Conservation (phyloP, 352 stramenopile species). For the Halophytophthora polymorphica region DNA sequence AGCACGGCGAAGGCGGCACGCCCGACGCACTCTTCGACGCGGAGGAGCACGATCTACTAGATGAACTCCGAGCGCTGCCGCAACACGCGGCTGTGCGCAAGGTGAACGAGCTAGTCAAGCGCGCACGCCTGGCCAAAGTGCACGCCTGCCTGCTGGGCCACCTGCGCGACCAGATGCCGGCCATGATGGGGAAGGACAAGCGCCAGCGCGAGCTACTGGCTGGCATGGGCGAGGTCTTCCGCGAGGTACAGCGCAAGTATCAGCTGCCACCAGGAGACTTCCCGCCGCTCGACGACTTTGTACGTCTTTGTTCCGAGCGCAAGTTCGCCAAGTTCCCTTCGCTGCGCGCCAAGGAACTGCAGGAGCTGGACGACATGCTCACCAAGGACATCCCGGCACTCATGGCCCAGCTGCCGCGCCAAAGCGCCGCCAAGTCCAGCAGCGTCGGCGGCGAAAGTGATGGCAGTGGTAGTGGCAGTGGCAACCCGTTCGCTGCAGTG, state of each 20-base stretch:
- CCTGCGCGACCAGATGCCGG: slow-evolving; percentile 95
- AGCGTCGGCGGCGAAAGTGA: slow-evolving; percentile 7
- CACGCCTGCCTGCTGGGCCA: slow-evolving; percentile 98
- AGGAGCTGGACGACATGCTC: slow-evolving; percentile 98
- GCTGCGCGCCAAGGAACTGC: slow-evolving; percentile 93
- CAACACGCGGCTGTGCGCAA: slow-evolving; percentile 95
- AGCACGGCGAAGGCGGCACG: slow-evolving; percentile 70
- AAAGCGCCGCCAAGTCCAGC: slow-evolving; percentile 14
- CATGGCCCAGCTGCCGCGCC: slow-evolving; percentile 74
- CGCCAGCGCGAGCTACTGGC: slow-evolving; percentile 95
- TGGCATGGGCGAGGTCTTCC: slow-evolving; percentile 94
- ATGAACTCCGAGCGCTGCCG: slow-evolving; percentile 93
- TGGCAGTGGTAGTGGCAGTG: slow-evolving; percentile 5
- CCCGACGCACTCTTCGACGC: slow-evolving; percentile 91
- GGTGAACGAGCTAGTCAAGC: slow-evolving; percentile 95
- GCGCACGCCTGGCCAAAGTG: slow-evolving; percentile 93
- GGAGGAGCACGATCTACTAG: slow-evolving; percentile 97
- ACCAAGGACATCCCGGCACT: slow-evolving; percentile 95
- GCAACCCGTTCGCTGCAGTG: slow-evolving; percentile 24
- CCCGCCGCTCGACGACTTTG: slow-evolving; percentile 90
- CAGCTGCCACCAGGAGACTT: slow-evolving; percentile 95
- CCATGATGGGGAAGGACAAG: slow-evolving; percentile 96
- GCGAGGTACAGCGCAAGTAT: slow-evolving; percentile 97
- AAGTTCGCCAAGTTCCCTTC: slow-evolving; percentile 92
- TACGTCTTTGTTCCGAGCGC: slow-evolving; percentile 67